phyloP scores from a whole-genome alignment of 176 grass and related monocot genomes.

The Thalia dealbata region DNA sequence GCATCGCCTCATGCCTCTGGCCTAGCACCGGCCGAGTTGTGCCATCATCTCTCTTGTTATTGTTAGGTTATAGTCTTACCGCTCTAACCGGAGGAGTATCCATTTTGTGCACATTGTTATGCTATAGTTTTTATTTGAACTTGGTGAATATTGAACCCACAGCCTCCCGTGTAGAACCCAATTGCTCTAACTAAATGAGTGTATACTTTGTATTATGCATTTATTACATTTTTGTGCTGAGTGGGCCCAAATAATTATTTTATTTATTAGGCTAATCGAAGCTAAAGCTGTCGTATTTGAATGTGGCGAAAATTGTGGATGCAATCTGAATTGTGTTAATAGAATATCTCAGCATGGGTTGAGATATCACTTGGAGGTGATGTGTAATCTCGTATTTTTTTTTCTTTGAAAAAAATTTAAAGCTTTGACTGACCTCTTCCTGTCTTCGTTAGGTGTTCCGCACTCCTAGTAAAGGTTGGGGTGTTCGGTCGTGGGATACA shows the following conservation, averaged over 20 bases:
- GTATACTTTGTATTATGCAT: no score
- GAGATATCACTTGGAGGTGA: slow-evolving; percentile 71
- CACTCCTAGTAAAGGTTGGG: slow-evolving; percentile 80
- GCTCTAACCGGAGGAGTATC: no score
- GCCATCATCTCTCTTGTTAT: no score
- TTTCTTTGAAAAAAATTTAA: not conserved
- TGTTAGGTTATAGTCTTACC: no score
- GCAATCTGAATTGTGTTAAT: slow-evolving; percentile 55
- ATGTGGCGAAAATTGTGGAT: slow-evolving; percentile 66
- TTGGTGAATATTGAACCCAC: no score
- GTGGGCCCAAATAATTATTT: not conserved
- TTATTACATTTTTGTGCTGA: no score
- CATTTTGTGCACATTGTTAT: no score
- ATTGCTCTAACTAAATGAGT: no score
- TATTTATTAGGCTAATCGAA: slow-evolving; percentile 52
- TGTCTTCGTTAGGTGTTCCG: slow-evolving; percentile 53
- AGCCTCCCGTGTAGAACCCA: no score
- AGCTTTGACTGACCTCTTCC: not conserved
- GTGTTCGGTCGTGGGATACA: slow-evolving; percentile 74
- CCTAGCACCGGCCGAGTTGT: no score
- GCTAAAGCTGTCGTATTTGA: slow-evolving; percentile 87
- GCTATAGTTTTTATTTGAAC: no score
- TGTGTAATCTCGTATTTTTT: not conserved
- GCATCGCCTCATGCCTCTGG: no score
- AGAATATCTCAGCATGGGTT: slow-evolving; percentile 79